Conservation (phyloP, 192 early-diverging fungal genomes). For the Chytriomyces confervae region DNA sequence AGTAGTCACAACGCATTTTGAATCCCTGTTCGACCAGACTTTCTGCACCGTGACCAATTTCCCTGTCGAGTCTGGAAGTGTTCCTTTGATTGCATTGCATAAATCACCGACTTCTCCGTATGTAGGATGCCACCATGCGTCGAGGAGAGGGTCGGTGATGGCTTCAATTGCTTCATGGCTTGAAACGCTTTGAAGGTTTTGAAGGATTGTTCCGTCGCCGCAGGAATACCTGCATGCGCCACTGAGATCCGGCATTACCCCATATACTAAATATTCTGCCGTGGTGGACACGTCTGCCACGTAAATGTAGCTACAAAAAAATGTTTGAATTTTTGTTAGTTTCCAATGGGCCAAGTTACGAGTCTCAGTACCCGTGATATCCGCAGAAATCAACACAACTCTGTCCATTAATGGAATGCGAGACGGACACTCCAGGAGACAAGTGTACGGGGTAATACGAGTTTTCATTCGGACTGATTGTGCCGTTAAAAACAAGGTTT, state of each 20-base stretch:
- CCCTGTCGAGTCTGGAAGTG: not conserved
- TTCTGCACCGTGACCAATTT: not conserved
- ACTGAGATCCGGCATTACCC: not conserved
- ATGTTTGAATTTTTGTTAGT: no score
- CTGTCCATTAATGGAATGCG: not conserved
- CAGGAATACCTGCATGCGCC: not conserved
- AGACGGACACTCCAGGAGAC: not conserved
- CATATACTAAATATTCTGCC: not conserved
- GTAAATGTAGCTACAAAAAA: not conserved
- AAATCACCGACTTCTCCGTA: not conserved
- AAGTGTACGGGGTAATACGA: not conserved
- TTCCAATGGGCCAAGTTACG: no score
- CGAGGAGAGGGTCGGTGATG: not conserved
- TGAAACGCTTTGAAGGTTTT: not conserved
- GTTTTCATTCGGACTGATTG: slow-evolving; percentile 1
- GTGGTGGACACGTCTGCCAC: not conserved
- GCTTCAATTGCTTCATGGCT: not conserved
- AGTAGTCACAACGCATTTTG: not conserved
- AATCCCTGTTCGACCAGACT: not conserved
- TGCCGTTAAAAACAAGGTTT: not conserved
- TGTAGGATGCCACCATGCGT: not conserved
- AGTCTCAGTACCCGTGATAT: not conserved
- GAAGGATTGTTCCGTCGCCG: not conserved
- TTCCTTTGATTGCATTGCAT: not conserved
- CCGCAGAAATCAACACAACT: slow-evolving; percentile 5